These are phyloP conservation scores for Rhodamnia rubescens DNA, from an alignment of 345 rosid genomes.

Conservation along the genomic window DNA sequence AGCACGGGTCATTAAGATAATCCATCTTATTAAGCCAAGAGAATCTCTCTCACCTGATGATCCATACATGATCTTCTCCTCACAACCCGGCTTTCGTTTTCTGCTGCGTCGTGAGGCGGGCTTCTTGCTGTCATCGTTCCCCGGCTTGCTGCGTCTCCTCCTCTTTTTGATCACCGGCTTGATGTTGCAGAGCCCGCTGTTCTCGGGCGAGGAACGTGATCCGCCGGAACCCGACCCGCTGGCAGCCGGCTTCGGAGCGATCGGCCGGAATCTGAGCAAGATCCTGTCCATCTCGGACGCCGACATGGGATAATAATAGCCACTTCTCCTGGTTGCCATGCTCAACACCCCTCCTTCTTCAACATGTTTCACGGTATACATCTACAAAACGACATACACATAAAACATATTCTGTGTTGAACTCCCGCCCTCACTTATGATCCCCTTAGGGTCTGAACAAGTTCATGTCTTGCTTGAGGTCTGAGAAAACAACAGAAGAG, in stretches of 20 bases:
- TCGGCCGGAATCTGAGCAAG: slow-evolving; percentile 74
- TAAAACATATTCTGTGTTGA: not conserved
- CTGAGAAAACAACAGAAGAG: not conserved
- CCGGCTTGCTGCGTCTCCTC: not conserved
- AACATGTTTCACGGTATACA: too few species aligned
- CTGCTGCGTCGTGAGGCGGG: not conserved
- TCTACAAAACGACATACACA: not conserved
- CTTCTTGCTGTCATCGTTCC: not conserved
- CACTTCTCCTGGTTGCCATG: not conserved
- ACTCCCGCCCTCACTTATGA: not conserved
- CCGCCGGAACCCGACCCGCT: slow-evolving; percentile 13
- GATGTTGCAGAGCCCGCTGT: not conserved
- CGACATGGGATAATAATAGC: not conserved
- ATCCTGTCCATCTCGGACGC: slow-evolving; percentile 9
- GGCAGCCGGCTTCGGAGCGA: slow-evolving; percentile 60
- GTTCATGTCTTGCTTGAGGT: not conserved
- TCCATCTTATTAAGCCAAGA: not conserved
- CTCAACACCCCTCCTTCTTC: not conserved
- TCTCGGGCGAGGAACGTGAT: not conserved
- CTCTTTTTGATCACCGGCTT: not conserved
- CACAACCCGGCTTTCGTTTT: not conserved
- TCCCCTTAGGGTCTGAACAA: not conserved
- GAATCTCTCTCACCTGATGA: not conserved
- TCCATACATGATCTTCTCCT: not conserved
- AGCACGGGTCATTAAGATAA: not conserved